These are phyloP conservation scores for Cydonia oblonga DNA, from an alignment of 331 rosid species.

Conservation along the genomic window DNA sequence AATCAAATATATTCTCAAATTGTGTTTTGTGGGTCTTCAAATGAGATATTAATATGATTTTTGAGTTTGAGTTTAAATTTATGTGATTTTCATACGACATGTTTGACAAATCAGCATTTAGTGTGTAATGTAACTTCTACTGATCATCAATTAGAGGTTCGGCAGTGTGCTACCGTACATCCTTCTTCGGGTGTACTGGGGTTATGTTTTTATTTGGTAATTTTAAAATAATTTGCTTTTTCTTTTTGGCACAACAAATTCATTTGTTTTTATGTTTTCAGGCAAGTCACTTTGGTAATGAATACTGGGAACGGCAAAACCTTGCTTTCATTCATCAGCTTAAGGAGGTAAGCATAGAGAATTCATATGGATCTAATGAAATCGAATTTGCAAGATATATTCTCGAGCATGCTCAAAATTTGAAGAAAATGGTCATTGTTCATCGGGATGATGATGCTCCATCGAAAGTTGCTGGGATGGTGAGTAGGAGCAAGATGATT, in stretches of 20 bases:
- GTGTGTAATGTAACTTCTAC: no score
- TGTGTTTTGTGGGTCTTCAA: no score
- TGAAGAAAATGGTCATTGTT: not conserved
- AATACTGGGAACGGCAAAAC: not conserved
- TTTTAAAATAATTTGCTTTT: not conserved
- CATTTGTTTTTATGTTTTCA: not conserved
- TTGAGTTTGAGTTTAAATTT: no score
- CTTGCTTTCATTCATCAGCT: not conserved
- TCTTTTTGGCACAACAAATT: not conserved
- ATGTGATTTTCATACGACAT: no score
- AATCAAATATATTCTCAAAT: no score
- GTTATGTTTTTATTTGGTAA: no score
- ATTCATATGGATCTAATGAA: not conserved
- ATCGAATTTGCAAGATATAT: not conserved
- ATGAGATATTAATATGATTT: no score
- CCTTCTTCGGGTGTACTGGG: no score
- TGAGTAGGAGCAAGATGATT: not conserved
- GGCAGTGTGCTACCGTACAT: no score
- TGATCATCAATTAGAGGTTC: no score
- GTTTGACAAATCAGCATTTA: no score
- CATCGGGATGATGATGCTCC: not conserved
- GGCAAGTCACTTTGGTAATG: not conserved
- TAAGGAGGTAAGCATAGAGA: not conserved
- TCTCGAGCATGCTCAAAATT: not conserved
- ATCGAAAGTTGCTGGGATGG: not conserved